These are phyloP conservation scores for Monascus ruber DNA, from an alignment of 2,329 filamentous ascomycete species.

Conservation along the genomic window DNA sequence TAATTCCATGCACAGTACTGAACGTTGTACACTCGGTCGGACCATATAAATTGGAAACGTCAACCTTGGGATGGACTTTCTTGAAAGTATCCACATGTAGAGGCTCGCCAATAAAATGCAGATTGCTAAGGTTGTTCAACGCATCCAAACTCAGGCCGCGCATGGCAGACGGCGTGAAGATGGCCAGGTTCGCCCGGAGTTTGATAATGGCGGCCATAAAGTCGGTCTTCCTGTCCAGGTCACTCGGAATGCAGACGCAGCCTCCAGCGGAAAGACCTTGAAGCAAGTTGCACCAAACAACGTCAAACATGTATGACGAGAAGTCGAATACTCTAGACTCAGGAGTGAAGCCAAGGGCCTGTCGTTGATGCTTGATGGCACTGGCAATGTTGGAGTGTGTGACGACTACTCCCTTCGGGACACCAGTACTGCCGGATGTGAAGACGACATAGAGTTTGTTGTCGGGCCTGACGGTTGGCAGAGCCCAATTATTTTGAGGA, in stretches of 20 bases:
- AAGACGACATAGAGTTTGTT: conserved; percentile 3
- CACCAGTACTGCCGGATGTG: conserved; percentile 6
- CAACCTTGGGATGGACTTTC: conserved; percentile 24
- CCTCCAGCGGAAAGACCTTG: conserved; percentile 28
- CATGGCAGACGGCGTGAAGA: conserved; percentile 47
- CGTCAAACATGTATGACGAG: conserved; percentile 28
- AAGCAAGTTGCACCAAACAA: conserved; percentile 27
- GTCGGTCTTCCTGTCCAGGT: conserved; percentile 31
- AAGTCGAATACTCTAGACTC: not conserved
- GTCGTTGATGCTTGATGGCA: not conserved
- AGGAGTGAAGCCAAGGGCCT: not conserved
- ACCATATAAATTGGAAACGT: conserved; percentile 29
- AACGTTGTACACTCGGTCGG: conserved; percentile 25
- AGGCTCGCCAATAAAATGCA: conserved; percentile 17
- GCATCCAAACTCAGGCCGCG: conserved; percentile 23
- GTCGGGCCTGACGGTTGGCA: not conserved
- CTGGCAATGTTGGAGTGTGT: not conserved
- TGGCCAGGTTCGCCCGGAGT: conserved; percentile 39
- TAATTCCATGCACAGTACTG: not conserved
- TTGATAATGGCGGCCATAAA: conserved; percentile 37
- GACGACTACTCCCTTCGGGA: conserved; percentile 5
- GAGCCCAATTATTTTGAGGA: not conserved
- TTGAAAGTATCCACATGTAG: conserved; percentile 12
- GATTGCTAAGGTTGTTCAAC: conserved; percentile 24
- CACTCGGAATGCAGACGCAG: conserved; percentile 35